These are phyloP conservation scores for Mucor racemosus DNA, from an alignment of 371 early-diverging fungal species.

Conservation along the genomic window DNA sequence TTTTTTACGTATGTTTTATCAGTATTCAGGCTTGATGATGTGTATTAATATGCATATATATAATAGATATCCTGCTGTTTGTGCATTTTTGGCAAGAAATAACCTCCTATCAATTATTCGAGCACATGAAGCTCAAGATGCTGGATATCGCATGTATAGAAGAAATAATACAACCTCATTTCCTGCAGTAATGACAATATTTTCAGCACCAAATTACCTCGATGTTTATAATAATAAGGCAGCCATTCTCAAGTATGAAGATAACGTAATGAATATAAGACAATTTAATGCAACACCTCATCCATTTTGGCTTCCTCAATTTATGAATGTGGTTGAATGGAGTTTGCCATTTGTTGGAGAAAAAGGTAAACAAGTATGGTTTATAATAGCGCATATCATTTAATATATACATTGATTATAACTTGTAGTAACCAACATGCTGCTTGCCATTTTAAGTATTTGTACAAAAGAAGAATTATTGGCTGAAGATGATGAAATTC, in stretches of 20 bases:
- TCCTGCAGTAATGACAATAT: conserved; percentile 96
- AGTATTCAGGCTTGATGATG: too few relatives aligned
- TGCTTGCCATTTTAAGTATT: conserved; percentile 89
- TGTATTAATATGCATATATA: too few relatives aligned
- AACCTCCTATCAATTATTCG: conserved; percentile 92
- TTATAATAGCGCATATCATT: too few relatives aligned
- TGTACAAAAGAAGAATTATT: conserved; percentile 79
- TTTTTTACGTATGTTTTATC: conserved; percentile 65
- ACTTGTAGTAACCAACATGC: conserved; percentile 87
- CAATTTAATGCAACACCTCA: conserved; percentile 89
- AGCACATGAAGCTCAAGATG: conserved; percentile 98
- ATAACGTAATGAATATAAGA: conserved; percentile 96
- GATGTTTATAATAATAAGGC: conserved; percentile 99
- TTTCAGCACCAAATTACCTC: conserved; percentile 97
- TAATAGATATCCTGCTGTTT: conserved; percentile 84
- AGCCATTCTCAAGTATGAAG: conserved; percentile 94
- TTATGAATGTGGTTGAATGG: conserved; percentile 98
- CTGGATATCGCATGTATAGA: conserved; percentile 97
- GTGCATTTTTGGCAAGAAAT: conserved; percentile 92
- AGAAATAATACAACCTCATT: conserved; percentile 93
- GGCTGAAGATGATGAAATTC: conserved; percentile 48
- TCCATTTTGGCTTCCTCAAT: conserved; percentile 96
- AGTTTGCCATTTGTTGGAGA: conserved; percentile 98
- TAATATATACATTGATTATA: too few relatives aligned
- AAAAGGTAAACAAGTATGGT: conserved; percentile 69